These are phyloP conservation scores for Aurantiochytrium sp. DNA, from an alignment of 108 stramenopile genomes.

Conservation along the genomic window DNA sequence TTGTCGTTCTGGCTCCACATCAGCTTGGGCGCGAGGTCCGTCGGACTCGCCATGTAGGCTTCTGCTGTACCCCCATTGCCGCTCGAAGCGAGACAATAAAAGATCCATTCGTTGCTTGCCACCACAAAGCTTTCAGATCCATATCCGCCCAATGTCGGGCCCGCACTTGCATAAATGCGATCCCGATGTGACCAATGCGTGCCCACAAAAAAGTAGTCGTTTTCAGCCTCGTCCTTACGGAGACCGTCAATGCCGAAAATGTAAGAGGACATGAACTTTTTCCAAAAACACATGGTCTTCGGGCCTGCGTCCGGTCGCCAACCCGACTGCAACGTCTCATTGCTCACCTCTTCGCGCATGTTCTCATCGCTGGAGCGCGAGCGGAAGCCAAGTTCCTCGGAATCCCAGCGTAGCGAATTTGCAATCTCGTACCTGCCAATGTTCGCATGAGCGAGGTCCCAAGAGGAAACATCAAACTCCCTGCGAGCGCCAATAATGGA, in stretches of 20 bases:
- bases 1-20: background rate
- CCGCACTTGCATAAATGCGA: background rate
- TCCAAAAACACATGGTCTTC: background rate
- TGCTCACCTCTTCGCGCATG: background rate
- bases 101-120: background rate
- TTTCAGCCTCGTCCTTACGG: background rate
- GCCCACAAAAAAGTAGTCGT: background rate
- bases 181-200: background rate
- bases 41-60: background rate
- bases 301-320: background rate
- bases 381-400: background rate
- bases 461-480: background rate
- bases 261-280: background rate
- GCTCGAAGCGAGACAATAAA: background rate
- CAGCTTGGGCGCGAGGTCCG: background rate
- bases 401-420: background rate
- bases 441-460: background rate
- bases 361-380: background rate
- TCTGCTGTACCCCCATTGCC: background rate
- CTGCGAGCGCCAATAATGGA: background rate
- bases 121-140: background rate
- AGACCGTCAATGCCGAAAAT: conserved; percentile 1
- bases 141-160: background rate
- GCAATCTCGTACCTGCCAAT: background rate
- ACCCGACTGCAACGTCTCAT: background rate